Conservation (phyloP, 805 yeast genomes). For the Kazachstania martiniae region DNA sequence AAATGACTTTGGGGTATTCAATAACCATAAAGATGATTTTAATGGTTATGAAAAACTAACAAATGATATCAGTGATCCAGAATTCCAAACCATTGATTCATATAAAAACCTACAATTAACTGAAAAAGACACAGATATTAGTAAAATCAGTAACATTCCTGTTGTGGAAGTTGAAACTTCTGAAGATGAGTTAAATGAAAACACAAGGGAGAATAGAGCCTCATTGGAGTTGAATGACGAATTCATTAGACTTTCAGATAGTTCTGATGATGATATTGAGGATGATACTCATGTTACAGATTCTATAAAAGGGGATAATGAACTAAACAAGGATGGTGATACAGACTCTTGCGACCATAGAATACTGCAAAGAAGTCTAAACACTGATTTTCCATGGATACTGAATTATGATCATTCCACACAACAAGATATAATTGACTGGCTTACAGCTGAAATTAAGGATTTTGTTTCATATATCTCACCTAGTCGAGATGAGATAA, state of each 20-base stretch:
- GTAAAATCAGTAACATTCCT: neutral
- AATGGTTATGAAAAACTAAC: slow-evolving; percentile 22
- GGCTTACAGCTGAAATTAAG: slow-evolving; percentile 77
- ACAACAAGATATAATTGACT: slow-evolving; percentile 69
- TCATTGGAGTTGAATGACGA: slow-evolving; percentile 31
- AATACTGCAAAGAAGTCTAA: slow-evolving; percentile 5
- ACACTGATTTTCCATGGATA: slow-evolving; percentile 55
- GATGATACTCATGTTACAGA: slow-evolving; percentile 5
- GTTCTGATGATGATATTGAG: slow-evolving; percentile 19
- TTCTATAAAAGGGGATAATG: slow-evolving; percentile 4
- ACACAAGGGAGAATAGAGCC: neutral
- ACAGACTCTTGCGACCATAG: too few species aligned
- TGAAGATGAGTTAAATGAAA: neutral
- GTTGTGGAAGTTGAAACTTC: neutral
- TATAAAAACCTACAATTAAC: neutral
- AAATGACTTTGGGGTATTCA: slow-evolving; percentile 22
- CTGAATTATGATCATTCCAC: slow-evolving; percentile 64
- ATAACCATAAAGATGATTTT: slow-evolving; percentile 16
- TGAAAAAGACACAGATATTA: neutral
- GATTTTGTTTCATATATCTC: slow-evolving; percentile 81
- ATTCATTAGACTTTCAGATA: slow-evolving; percentile 32
- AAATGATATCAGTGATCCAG: slow-evolving; percentile 10
- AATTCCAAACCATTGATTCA: slow-evolving; percentile 1
- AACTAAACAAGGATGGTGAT: slow-evolving; percentile 1
- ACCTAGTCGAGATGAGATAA: slow-evolving; percentile 67